Conservation (phyloP, 2,329 filamentous ascomycete genomes). For the Colletotrichum sansevieriae region DNA sequence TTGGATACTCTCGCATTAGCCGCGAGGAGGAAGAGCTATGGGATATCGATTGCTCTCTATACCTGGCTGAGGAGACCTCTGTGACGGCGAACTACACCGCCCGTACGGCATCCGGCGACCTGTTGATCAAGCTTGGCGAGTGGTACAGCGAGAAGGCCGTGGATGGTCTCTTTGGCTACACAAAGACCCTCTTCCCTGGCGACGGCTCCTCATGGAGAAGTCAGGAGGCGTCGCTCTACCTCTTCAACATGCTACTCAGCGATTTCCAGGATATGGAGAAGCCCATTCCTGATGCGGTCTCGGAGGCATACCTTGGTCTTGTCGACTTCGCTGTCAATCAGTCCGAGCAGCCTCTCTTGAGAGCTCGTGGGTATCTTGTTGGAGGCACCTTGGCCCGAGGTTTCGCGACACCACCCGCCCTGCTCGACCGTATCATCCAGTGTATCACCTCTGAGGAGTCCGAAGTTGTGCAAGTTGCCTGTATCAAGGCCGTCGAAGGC, state of each 20-base stretch:
- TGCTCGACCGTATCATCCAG: slow-evolving; percentile 80
- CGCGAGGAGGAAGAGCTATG: slow-evolving; percentile 94
- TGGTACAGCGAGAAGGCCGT: slow-evolving; percentile 84
- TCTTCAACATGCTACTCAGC: slow-evolving; percentile 85
- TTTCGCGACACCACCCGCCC: slow-evolving; percentile 71
- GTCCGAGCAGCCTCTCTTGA: slow-evolving; percentile 79
- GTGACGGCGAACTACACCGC: slow-evolving; percentile 97
- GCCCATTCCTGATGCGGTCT: slow-evolving; percentile 75
- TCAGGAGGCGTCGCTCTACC: slow-evolving; percentile 85
- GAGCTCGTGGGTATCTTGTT: slow-evolving; percentile 88
- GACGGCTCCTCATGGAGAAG: slow-evolving; percentile 66
- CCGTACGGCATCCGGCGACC: slow-evolving; percentile 89
- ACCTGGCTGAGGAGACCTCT: slow-evolving; percentile 93
- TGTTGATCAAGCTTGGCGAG: slow-evolving; percentile 92
- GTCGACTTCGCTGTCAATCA: slow-evolving; percentile 82
- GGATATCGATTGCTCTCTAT: slow-evolving; percentile 97
- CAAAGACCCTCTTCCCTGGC: slow-evolving; percentile 77
- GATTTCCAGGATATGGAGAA: slow-evolving; percentile 86
- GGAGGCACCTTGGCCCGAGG: slow-evolving; percentile 83
- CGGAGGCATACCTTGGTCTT: slow-evolving; percentile 82
- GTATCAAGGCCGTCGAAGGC: slow-evolving; percentile 86
- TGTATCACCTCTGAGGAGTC: slow-evolving; percentile 81
- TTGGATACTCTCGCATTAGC: slow-evolving; percentile 89
- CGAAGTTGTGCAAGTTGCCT: slow-evolving; percentile 92
- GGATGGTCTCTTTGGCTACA: slow-evolving; percentile 83